These are phyloP conservation scores for Penicillium subrubescens DNA, from an alignment of 495 filamentous ascomycete species.

Conservation along the genomic window DNA sequence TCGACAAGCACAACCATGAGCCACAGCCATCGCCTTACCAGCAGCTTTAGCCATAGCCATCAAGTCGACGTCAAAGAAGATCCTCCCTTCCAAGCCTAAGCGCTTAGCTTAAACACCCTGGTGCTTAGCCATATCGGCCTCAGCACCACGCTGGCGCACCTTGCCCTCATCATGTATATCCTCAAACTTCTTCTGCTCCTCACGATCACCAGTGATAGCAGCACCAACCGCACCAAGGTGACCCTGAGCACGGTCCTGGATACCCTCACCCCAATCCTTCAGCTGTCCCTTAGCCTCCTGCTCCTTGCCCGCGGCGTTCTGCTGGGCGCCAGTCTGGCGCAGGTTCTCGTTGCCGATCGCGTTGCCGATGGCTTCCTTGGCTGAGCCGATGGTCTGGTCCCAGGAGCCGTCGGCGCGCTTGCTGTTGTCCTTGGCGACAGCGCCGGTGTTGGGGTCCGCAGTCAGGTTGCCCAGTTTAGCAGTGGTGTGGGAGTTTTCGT, in stretches of 20 bases:
- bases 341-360: slow-evolving; percentile 73
- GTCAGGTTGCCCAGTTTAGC: slow-evolving; percentile 67
- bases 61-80: not conserved
- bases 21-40: not conserved
- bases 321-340: slow-evolving; percentile 70
- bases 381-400: slow-evolving; percentile 85
- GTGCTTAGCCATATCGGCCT: slow-evolving; percentile 79
- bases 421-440: slow-evolving; percentile 69
- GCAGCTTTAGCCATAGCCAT: not conserved
- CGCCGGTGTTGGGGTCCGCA: slow-evolving; percentile 68
- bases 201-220: slow-evolving; percentile 69
- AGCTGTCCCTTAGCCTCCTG: slow-evolving; percentile 86
- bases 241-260: slow-evolving; percentile 71
- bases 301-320: slow-evolving; percentile 79
- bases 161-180: slow-evolving; percentile 82
- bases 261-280: slow-evolving; percentile 70
- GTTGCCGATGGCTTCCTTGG: slow-evolving; percentile 81
- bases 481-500: slow-evolving; percentile 66
- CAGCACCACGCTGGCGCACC: slow-evolving; percentile 80
- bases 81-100: not conserved
- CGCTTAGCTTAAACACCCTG: slow-evolving; percentile 23
- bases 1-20: not conserved
- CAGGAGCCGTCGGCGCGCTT: slow-evolving; percentile 72
- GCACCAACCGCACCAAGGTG: slow-evolving; percentile 69
- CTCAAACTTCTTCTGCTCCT: slow-evolving; percentile 61